Base-by-base conservation (phyloP, 2,329 filamentous ascomycete species). In the Arthrinium phaeospermum region DNA sequence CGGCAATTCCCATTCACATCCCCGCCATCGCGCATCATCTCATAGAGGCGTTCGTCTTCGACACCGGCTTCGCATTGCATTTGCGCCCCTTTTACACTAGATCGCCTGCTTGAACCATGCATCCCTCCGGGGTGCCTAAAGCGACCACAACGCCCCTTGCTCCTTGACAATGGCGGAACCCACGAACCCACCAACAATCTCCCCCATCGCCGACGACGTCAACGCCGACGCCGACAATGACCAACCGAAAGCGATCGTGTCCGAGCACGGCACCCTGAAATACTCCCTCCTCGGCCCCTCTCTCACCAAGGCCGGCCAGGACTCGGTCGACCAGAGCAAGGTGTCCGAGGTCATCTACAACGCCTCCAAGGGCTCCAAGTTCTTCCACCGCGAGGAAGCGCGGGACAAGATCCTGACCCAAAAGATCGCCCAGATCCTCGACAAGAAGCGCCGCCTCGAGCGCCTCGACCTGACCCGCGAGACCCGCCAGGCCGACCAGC, bases 321-420 rank as follows among this genome's bases (percentile, higher is more conserved):
- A 97, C 79, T 87, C 90, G 22, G 96, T 98, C n/a, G 94, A 99
- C 78, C 96, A 98, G 83, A 89, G 89, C 75, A 97, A 96, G 85
- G 95, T 99, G 69, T 97, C 95, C 2, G 95, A 98, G 77, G 92
- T 98, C 76, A 99, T 99, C 73, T 98, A 98, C 84, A 94, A 97
- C 81, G 95, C 95, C 14, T 98, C 95, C 22, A 98, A 97, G 80
- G 96, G 96, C 68, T 97, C 94, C 76, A 98, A 98, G 81, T 99
- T 92, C 85, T 99, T 98, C 87, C 94, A 92, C 76, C 94, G 95
- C 73, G 96, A 99, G 82, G 93, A 98, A 80, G 88, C 85, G 72
- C 92, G 92, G 77, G 96, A 98, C 84, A 92, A 92, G 78, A 87
- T 90, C 64, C 88, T 98, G 27, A 98, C 96, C 0, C 87, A 91